phyloP scores from a whole-genome alignment of 805 yeast species.

The Scheffersomyces amazonensis region DNA sequence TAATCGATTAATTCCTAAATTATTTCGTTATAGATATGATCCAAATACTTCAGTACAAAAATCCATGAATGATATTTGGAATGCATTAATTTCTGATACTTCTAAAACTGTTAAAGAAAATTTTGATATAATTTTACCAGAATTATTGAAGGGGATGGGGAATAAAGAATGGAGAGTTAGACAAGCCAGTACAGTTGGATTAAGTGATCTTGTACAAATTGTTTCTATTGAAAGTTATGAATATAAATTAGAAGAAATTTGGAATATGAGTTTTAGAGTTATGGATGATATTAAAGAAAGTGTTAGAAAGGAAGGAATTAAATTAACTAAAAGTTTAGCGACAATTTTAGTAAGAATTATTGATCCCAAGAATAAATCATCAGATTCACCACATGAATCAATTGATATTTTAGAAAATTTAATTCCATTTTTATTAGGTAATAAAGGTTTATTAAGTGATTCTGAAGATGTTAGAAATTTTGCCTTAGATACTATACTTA shows the following conservation, averaged over 20 bases:
- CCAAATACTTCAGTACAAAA: slow-evolving; percentile 71
- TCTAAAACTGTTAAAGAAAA: slow-evolving; percentile 51
- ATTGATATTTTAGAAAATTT: slow-evolving; percentile 50
- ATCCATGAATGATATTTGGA: slow-evolving; percentile 91
- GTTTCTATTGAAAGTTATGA: slow-evolving; percentile 53
- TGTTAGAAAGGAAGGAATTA: slow-evolving; percentile 77
- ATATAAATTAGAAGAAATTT: slow-evolving; percentile 57
- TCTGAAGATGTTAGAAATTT: slow-evolving; percentile 81
- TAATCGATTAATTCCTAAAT: slow-evolving; percentile 68
- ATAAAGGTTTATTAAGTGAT: slow-evolving; percentile 75
- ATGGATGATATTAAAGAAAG: slow-evolving; percentile 95
- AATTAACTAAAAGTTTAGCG: slow-evolving; percentile 65
- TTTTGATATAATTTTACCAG: slow-evolving; percentile 59
- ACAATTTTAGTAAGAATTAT: slow-evolving; percentile 58
- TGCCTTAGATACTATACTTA: slow-evolving; percentile 71
- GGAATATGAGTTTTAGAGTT: slow-evolving; percentile 85
- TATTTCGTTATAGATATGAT: slow-evolving; percentile 82
- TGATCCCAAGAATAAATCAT: slow-evolving; percentile 41
- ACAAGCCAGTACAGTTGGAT: slow-evolving; percentile 77
- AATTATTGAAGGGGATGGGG: slow-evolving; percentile 66
- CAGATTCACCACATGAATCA: slow-evolving; percentile 36
- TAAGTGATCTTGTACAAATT: slow-evolving; percentile 67
- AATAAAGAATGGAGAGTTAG: slow-evolving; percentile 90
- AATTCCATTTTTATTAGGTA: slow-evolving; percentile 77
- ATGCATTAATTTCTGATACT: slow-evolving; percentile 59